phyloP scores from a whole-genome alignment of 2,329 filamentous ascomycete genomes.

The Aureobasidium sp. region DNA sequence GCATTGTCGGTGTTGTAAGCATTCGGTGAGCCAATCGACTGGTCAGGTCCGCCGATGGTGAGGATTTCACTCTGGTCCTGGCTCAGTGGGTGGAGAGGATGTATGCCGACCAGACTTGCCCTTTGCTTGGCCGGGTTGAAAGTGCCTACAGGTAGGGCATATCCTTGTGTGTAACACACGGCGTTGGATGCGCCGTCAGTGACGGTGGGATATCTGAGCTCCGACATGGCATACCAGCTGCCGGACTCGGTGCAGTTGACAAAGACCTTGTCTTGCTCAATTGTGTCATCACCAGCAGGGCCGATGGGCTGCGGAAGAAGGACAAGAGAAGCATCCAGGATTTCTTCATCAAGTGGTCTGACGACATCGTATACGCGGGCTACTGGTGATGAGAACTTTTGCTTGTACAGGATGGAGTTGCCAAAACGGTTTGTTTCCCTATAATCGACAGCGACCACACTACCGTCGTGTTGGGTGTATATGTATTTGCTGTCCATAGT shows the following conservation, averaged over 20 bases:
- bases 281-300: constrained; percentile 34
- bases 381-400: constrained; percentile 55
- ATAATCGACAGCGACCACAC: constrained; percentile 72
- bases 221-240: constrained; percentile 91
- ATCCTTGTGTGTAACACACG: constrained; percentile 45
- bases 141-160: constrained; percentile 36
- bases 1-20: neutral
- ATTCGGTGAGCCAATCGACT: neutral
- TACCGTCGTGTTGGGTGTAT: constrained; percentile 77
- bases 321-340: constrained; percentile 64
- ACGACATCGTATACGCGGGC: constrained; percentile 85
- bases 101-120: constrained; percentile 34
- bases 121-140: constrained; percentile 21
- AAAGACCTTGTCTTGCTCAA: constrained; percentile 51
- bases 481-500: constrained; percentile 87
- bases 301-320: constrained; percentile 78
- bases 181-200: constrained; percentile 59
- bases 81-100: constrained; percentile 25
- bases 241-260: constrained; percentile 81
- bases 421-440: constrained; percentile 32
- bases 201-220: constrained; percentile 76
- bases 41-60: constrained; percentile 17
- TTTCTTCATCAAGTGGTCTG: constrained; percentile 60
- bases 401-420: constrained; percentile 21
- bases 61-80: constrained; percentile 11